These are phyloP conservation scores for Hibiscus syriacus DNA, from an alignment of 345 rosid species.

Conservation along the genomic window DNA sequence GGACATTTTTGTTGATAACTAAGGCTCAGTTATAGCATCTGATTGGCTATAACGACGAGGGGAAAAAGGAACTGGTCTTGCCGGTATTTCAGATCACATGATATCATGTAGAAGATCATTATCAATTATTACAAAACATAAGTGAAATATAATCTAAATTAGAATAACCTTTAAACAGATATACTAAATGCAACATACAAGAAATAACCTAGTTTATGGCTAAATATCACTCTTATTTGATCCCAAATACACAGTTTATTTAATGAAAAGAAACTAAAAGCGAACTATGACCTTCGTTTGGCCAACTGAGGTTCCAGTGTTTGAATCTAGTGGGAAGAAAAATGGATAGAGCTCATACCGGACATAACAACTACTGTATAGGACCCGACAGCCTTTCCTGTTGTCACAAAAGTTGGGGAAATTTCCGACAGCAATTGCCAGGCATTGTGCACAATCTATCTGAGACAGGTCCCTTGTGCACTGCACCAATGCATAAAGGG, in stretches of 20 bases:
- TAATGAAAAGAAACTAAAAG: not conserved
- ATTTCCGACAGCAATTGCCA: slow-evolving; percentile 51
- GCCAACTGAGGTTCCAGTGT: not conserved
- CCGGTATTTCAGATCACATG: not conserved
- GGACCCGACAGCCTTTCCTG: slow-evolving; percentile 55
- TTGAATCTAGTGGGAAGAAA: slow-evolving; percentile 32
- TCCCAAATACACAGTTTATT: not conserved
- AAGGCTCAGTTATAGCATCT: not conserved
- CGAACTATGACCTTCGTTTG: not conserved
- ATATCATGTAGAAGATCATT: not conserved
- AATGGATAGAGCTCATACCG: slow-evolving; percentile 77
- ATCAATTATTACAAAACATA: no score
- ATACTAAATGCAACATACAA: not conserved
- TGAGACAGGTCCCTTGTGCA: slow-evolving; percentile 58
- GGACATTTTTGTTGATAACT: not conserved
- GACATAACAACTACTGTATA: slow-evolving; percentile 62
- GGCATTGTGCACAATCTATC: slow-evolving; percentile 63
- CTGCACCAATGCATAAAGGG: slow-evolving; percentile 60
- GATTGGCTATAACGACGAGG: not conserved
- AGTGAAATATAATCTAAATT: no score
- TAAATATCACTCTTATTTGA: not conserved
- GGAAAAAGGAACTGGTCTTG: no score
- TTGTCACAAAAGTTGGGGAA: slow-evolving; percentile 41
- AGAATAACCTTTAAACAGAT: not conserved
- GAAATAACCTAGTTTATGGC: not conserved